These are phyloP conservation scores for Ceratocystis ficicola DNA, from an alignment of 2,329 filamentous ascomycete species.

Conservation along the genomic window DNA sequence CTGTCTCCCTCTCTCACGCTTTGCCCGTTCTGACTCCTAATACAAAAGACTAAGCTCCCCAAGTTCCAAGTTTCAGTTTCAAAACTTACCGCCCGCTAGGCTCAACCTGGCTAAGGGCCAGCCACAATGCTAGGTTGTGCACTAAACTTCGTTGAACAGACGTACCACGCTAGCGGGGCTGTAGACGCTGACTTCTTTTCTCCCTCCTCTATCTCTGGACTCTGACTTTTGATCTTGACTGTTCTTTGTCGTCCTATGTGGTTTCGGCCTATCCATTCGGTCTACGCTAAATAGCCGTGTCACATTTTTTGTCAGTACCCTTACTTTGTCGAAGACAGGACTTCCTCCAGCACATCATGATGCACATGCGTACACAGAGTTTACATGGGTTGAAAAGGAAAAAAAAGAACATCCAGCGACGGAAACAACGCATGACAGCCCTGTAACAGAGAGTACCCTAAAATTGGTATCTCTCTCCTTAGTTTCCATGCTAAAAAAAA, in stretches of 20 bases:
- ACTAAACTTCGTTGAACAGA: background rate
- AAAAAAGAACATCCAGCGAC: background rate
- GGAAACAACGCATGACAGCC: no score
- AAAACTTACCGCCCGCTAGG: slow-evolving; percentile 5
- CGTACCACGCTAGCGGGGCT: background rate
- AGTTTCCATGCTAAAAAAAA: no score
- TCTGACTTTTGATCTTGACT: background rate
- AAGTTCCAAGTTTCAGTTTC: slow-evolving; percentile 10
- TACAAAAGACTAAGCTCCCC: background rate
- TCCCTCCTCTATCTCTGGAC: background rate
- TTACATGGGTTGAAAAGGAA: background rate
- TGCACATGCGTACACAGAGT: background rate
- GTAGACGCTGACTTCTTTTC: background rate
- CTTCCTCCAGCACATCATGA: background rate
- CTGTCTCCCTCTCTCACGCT: background rate
- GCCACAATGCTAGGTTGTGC: slow-evolving; percentile 9
- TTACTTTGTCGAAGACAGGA: background rate
- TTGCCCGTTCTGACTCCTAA: no score
- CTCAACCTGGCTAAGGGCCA: background rate
- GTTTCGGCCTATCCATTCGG: no score
- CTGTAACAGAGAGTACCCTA: no score
- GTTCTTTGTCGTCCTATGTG: background rate
- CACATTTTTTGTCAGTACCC: no score
- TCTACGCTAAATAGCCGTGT: no score
- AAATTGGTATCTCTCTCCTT: no score